Base-by-base conservation (phyloP, 2,329 filamentous ascomycete genomes). In the Uncinocarpus reesii region DNA sequence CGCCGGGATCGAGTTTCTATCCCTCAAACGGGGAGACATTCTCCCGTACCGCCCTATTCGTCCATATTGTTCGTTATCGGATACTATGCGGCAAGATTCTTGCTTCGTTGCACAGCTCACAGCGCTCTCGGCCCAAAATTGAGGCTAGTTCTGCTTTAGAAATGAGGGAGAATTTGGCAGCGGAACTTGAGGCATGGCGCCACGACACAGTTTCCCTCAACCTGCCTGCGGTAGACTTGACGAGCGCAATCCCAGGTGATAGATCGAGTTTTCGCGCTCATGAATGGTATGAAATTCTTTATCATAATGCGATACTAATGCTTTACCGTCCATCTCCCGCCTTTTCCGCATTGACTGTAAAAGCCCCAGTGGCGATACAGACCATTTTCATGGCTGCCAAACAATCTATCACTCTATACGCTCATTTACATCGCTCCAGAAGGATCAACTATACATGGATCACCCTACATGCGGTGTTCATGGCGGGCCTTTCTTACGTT, bases 401-500 rank as follows among this genome's bases (percentile, higher is more conserved):
- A 20, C 58, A 68, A 15, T 58, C 67, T 0, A 71, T 74, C 36
- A 62, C 57, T 1, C 56, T 71, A 0, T 75, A 75, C 44, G 63
- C 71, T 0, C 65, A 62, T 15, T 54, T 75, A 0, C 69, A 73
- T 42, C 64, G 65, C 5, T 69, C 67, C 0, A 60, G 69, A 3
- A 67, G 67, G 38, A 68, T 74, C 48, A 74, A 74, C 53, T 74
- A 52, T 34, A 52, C 51, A 68, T 75, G 71, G 71, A 67, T 74
- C 21, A 72, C 71, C 0, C 63, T 74, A 49, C 72, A 75, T 42
- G 63, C 68, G 0, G 63, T 73, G 1, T 75, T 75, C 54, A 65
- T 73, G 49, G 71, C 71, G 0, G 71, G 71, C 0, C 51, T 71
- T 0, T 67, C 68, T 0, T 72, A 70, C 42, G 63, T 72, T 2